A percentile compares a stretch with the other conserved stretches of the same genome.
These are phyloP conservation scores for Populus alba DNA, from an alignment of 345 rosid species.

Conservation along the genomic window DNA sequence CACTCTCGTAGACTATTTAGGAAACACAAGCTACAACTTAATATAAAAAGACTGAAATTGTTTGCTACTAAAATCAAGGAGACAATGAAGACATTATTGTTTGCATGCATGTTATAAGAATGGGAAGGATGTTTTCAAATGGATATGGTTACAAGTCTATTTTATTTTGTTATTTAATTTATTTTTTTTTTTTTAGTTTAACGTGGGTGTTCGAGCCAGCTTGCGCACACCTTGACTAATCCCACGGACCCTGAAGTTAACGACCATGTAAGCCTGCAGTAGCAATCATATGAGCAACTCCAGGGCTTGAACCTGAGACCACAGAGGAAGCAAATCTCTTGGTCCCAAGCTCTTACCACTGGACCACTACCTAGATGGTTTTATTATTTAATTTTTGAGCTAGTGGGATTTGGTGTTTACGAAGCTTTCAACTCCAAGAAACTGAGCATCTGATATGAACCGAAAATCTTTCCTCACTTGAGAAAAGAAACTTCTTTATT, in stretches of 20 bases:
- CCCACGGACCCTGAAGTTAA: too few species aligned
- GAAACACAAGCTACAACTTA: background rate
- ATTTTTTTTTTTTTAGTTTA: too few species aligned
- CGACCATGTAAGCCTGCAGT: too few species aligned
- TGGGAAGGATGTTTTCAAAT: background rate
- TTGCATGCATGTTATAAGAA: background rate
- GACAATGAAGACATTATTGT: background rate
- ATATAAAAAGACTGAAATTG: background rate
- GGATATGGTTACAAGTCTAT: background rate
- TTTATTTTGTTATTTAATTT: background rate
- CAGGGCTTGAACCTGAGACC: too few species aligned
- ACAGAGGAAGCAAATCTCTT: too few species aligned
- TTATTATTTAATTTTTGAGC: background rate
- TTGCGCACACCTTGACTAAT: too few species aligned
- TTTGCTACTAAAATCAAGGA: background rate
- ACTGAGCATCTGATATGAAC: background rate
- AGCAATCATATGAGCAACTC: too few species aligned
- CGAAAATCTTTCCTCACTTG: background rate
- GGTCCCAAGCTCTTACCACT: too few species aligned
- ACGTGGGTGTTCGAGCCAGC: too few species aligned
- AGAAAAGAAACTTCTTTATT: background rate
- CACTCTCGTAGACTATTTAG: background rate
- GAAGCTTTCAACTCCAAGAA: background rate
- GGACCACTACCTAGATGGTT: too few species aligned
- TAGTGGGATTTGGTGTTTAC: too few species aligned